Base-by-base conservation (phyloP, 2,329 filamentous ascomycete species). In the Diaporthe caulivora region DNA sequence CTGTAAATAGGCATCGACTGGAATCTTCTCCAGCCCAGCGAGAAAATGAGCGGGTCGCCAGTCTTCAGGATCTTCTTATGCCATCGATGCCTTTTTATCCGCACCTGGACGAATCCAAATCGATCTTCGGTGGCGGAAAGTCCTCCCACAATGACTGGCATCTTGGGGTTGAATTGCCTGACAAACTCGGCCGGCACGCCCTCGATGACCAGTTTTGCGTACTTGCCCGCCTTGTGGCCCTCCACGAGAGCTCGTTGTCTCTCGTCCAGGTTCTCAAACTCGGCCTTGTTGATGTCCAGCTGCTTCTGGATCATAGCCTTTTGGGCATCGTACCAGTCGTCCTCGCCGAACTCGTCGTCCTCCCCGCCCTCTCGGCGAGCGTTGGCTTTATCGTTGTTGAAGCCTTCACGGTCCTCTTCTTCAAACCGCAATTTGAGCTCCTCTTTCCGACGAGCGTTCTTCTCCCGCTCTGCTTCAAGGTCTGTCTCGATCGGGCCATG, bases 11-110 rank as follows among this genome's bases (percentile, higher is more conserved):
- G 96, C 77, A 97, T 87, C 8, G 93, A 92, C 84, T 98, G 97
- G 87, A 99, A 99, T 75, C 97, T 90, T 67, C 97, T 90, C 97
- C 97, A 99, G 54, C 97, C 97, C 55, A 99, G 88, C 2, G 95
- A 98, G 87, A 99, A 97, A 81, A 99, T 98, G 68, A 99, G 89
- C 21, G 97, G 97, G 80, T 99, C 97, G 81, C 97, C 98, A 44
- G 95, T 98, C 87, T 99, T 99, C 77, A 99, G 88, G 78, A 98
- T 98, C 87, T 97, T 97, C 90, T 98, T 98, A 86, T 99, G 97
- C 97, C 97, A 99, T 77, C 97, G 90, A 83, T 99, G 97, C 70
- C 95, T 91, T 89, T 99, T 99, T 87, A 99, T 97, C 67, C 97
- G 92, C 73, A 98, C 92, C 83, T 99, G 97, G 11, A 98, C 92